phyloP scores from a whole-genome alignment of 23 red algal species.

The Gracilaria gracilis region DNA sequence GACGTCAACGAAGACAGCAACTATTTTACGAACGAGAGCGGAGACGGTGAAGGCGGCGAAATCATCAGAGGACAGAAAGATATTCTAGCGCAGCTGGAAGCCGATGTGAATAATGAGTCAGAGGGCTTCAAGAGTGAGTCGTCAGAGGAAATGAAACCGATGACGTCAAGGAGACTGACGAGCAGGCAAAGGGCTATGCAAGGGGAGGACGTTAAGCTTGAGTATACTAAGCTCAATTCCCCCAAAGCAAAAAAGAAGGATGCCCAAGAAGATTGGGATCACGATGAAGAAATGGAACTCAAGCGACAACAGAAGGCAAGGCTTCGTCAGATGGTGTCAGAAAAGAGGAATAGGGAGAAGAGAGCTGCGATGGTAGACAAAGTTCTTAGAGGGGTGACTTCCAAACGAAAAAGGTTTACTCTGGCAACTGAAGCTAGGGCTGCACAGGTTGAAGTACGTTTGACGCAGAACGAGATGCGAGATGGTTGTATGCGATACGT shows the following conservation, averaged over 20 bases:
- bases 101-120: constrained; percentile 39
- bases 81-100: constrained; percentile 31
- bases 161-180: constrained; percentile 38
- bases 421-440: constrained; percentile 63
- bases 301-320: constrained; percentile 73
- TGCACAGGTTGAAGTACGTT: constrained; percentile 56
- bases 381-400: constrained; percentile 80
- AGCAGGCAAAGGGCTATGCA: constrained; percentile 70
- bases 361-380: constrained; percentile 82
- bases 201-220: constrained; percentile 60
- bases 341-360: constrained; percentile 87
- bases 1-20: constrained; percentile 27
- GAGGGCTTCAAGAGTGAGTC: constrained; percentile 26
- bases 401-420: constrained; percentile 79
- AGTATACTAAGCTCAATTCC: constrained; percentile 62
- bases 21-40: constrained; percentile 38
- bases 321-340: constrained; percentile 74
- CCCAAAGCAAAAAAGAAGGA: constrained; percentile 58
- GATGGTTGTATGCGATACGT: constrained; percentile 61
- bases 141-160: constrained; percentile 21
- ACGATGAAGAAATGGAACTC: constrained; percentile 74
- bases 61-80: constrained; percentile 21
- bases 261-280: constrained; percentile 32
- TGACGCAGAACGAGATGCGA: constrained; percentile 68
- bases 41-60: constrained; percentile 20